Evolutionary conservation across 441 rosid genomes (phyloP).

Genomic region (Melastoma candidum): DNA sequence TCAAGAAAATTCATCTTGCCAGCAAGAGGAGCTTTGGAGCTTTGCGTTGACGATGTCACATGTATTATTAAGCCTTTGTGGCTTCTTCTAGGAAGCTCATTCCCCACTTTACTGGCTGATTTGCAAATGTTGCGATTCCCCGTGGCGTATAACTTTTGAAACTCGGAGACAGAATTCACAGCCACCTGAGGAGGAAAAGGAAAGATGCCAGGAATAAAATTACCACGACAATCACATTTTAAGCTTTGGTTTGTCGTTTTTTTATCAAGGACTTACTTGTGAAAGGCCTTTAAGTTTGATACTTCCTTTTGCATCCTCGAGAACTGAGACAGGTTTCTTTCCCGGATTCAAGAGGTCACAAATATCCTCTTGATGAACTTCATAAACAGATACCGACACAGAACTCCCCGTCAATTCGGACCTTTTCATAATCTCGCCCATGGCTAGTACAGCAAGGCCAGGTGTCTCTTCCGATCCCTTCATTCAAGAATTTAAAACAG

Average conservation of each 20-base stretch:
- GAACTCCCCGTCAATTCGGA: constrained; percentile 29
- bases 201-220: background rate
- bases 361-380: constrained; percentile 40
- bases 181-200: constrained; percentile 27
- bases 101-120: constrained; percentile 19
- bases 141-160: constrained; percentile 30
- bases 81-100: constrained; percentile 26
- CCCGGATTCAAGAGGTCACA: constrained; percentile 41
- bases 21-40: constrained; percentile 8
- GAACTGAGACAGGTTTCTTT: constrained; percentile 28
- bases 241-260: constrained; percentile 1
- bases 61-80: constrained; percentile 52
- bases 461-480: constrained; percentile 47
- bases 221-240: background rate
- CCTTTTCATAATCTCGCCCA: constrained; percentile 34
- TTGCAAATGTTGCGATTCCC: constrained; percentile 21
- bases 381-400: constrained; percentile 35
- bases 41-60: constrained; percentile 16
- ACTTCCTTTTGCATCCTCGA: constrained; percentile 43
- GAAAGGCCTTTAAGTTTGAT: constrained; percentile 68
- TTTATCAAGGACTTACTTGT: constrained; percentile 36
- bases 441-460: constrained; percentile 37
- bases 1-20: constrained; percentile 73
- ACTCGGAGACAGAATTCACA: constrained; percentile 43
- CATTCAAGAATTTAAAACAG: constrained; percentile 7